Evolutionary conservation across 495 filamentous ascomycete genomes (phyloP).

Genomic region (Cenococcum geophilum): DNA sequence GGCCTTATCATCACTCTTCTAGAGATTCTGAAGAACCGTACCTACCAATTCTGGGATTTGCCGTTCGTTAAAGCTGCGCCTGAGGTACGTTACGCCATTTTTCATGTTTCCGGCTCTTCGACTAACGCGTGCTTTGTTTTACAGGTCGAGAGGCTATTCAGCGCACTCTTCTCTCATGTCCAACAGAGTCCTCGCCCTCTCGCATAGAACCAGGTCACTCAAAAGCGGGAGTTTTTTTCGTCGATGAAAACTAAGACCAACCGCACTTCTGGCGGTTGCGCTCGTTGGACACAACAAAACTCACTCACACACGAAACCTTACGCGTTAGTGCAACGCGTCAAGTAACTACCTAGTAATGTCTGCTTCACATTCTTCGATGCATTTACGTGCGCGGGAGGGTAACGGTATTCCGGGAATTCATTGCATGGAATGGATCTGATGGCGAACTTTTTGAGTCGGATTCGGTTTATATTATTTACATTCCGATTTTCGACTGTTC

Average conservation of each 20-base stretch:
- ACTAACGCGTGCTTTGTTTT: background rate
- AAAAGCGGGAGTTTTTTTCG: background rate
- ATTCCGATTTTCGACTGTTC: constrained; percentile 2
- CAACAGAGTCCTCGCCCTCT: constrained; percentile 28
- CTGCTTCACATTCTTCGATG: constrained; percentile 18
- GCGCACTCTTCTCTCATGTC: constrained; percentile 28
- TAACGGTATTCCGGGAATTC: constrained; percentile 15
- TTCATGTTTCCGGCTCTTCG: background rate
- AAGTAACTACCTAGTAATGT: constrained; percentile 21
- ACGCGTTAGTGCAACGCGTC: background rate
- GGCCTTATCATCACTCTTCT: constrained; percentile 84
- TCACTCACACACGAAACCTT: background rate
- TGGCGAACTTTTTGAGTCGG: constrained; percentile 4
- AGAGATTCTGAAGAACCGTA: constrained; percentile 85
- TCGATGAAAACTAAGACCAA: background rate
- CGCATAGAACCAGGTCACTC: constrained; percentile 8
- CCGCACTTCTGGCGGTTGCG: background rate
- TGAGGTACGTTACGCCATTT: constrained; percentile 52
- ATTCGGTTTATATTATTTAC: constrained; percentile 5
- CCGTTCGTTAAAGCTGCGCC: constrained; percentile 84
- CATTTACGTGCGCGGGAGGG: constrained; percentile 31
- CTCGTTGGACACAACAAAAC: constrained; percentile 1
- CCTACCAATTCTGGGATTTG: constrained; percentile 83
- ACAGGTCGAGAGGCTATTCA: constrained; percentile 29
- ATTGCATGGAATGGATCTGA: constrained; percentile 19